Percentiles rank a stretch among this genome's conserved stretches.
These are phyloP conservation scores for Hypoxylon sp. DNA, from an alignment of 2,329 filamentous ascomycete species.

Conservation along the genomic window DNA sequence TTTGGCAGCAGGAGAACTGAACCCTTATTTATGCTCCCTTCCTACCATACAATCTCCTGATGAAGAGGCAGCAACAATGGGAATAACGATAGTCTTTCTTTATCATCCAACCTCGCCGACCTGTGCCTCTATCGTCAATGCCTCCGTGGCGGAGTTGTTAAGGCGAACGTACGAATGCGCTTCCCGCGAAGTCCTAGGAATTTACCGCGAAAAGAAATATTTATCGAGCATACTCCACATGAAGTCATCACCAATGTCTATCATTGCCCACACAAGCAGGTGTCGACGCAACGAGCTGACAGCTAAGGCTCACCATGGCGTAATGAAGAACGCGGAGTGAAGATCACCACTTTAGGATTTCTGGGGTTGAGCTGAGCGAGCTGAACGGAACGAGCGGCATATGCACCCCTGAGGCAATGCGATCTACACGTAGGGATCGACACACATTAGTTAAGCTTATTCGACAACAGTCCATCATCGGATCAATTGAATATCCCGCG, in stretches of 20 bases:
- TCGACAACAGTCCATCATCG: neutral
- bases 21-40: slow-evolving; percentile 20
- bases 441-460: slow-evolving; percentile 6
- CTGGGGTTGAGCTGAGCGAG: slow-evolving; percentile 9
- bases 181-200: neutral
- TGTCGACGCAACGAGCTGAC: slow-evolving; percentile 3
- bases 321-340: slow-evolving; percentile 12
- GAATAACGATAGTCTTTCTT: neutral
- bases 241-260: slow-evolving; percentile 29
- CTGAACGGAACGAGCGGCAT: slow-evolving; percentile 14
- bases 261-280: slow-evolving; percentile 22
- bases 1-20: neutral
- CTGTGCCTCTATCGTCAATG: slow-evolving; percentile 1
- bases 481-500: neutral
- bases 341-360: slow-evolving; percentile 29
- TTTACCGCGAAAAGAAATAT: slow-evolving; percentile 1
- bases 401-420: neutral
- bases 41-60: neutral
- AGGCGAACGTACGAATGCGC: neutral
- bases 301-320: neutral
- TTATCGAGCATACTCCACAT: neutral
- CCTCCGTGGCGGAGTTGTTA: neutral
- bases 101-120: neutral
- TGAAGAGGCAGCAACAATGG: neutral
- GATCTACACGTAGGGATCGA: neutral